Evolutionary conservation across 2,329 filamentous ascomycete genomes (phyloP), one percentile per base, ranked within the genome.

Genomic region (Drechmeria coniospora): DNA sequence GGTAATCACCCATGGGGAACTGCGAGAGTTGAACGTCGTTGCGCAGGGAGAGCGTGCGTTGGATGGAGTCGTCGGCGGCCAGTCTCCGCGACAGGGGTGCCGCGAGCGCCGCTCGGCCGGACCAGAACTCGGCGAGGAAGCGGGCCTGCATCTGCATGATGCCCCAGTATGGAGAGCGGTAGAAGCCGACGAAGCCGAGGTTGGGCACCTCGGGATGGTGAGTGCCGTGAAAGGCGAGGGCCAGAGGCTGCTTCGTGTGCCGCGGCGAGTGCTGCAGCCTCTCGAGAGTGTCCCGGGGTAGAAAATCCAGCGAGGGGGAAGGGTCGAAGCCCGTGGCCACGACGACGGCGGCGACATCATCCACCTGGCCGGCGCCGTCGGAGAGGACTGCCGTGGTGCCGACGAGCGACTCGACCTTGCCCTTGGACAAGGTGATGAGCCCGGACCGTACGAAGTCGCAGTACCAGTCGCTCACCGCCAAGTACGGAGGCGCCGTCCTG

Each of bases 141-240:
- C 77, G 67, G 3, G 81, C 75, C 51, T 92, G 82, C 76, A 84
- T 80, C 48, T 90, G 81, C 65, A 87, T 83, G 0, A 84, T 73
- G 1, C 78, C 78, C 82, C 82, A 92, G 47, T 82, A 90, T 0
- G 81, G 80, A 0, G 79, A 79, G 34, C 82, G 68, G 44, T 92
- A 92, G 50, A 84, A 83, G 1, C 82, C 82, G 1, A 90, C 74
- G 41, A 90, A 86, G 1, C 79, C 80, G 0, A 90, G 53, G 5
- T 66, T 67, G 0, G 74, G 65, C 0, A 84, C 49, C 0, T 59
- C 53, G 0, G 65, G 63, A 32, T 75, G 68, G 30, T 74, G 58
- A 0, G 74, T 74, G 1, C 68, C 69, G 36, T 80, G 74, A 27
- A 77, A 74, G 14, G 76, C 70, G 1, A 90, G 57, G 0, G 77